These are phyloP conservation scores for Malassezia yamatoensis DNA, from an alignment of 1,284 basidiomycete species.

Conservation along the genomic window DNA sequence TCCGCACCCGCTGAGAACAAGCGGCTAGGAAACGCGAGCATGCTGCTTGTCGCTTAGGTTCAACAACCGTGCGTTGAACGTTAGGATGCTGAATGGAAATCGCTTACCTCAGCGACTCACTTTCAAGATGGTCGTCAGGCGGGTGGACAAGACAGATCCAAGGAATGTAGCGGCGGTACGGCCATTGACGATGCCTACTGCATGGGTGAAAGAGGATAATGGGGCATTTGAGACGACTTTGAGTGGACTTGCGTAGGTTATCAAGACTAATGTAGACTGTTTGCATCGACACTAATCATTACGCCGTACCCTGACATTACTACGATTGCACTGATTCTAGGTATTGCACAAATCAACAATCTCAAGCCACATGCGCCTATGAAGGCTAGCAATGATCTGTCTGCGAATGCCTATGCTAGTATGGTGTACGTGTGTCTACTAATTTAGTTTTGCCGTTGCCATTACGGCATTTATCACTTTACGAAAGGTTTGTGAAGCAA, in stretches of 20 bases:
- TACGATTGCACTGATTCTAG: slow-evolving; percentile 3
- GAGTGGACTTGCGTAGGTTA: slow-evolving; percentile 8
- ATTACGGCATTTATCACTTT: background rate
- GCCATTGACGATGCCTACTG: slow-evolving; percentile 3
- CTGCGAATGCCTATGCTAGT: slow-evolving; percentile 11
- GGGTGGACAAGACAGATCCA: slow-evolving; percentile 15
- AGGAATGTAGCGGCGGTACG: background rate
- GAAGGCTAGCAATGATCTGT: slow-evolving; percentile 7
- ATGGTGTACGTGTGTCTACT: slow-evolving; percentile 6
- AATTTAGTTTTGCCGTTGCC: slow-evolving; percentile 2
- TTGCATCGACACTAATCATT: slow-evolving; percentile 5
- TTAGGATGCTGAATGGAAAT: background rate
- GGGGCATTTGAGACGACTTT: slow-evolving; percentile 1
- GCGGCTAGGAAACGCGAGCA: slow-evolving; percentile 4
- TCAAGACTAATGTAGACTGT: slow-evolving; percentile 5
- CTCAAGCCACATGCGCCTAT: background rate
- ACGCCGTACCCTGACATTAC: slow-evolving; percentile 11
- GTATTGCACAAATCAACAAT: slow-evolving; percentile 8
- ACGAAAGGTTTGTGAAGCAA: slow-evolving; percentile 4
- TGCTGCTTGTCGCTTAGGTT: background rate
- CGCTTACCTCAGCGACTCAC: background rate
- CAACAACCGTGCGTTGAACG: background rate
- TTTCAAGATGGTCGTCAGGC: background rate
- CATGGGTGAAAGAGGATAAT: background rate
- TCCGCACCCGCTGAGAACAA: slow-evolving; percentile 11